A percentile compares a stretch with the other conserved stretches of the same genome.
Conservation (phyloP, 2,329 filamentous ascomycete genomes). For the Pyrenophora graminea region DNA sequence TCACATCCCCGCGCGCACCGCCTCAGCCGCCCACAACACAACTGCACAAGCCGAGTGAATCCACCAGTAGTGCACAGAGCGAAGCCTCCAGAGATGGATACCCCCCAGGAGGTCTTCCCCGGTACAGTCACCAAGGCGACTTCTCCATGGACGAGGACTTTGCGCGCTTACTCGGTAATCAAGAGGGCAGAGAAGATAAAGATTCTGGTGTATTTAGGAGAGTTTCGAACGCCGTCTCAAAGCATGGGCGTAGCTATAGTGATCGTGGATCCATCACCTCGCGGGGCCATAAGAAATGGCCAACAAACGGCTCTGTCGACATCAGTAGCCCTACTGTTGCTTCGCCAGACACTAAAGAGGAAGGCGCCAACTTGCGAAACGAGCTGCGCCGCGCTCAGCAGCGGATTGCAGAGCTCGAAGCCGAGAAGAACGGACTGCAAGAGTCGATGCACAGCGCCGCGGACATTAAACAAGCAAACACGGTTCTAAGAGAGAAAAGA, state of each 20-base stretch:
- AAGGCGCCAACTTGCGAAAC: conserved; percentile 59
- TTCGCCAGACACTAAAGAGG: conserved; percentile 56
- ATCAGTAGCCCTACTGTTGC: conserved; percentile 74
- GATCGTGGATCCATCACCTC: conserved; percentile 54
- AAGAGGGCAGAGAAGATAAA: conserved; percentile 59
- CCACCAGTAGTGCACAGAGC: conserved; percentile 51
- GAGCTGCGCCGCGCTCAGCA: conserved; percentile 82
- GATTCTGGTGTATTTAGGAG: conserved; percentile 69
- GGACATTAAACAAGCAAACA: conserved; percentile 77
- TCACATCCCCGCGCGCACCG: conserved; percentile 53
- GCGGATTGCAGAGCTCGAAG: conserved; percentile 81
- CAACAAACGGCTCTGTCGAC: conserved; percentile 50
- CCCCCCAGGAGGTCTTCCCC: conserved; percentile 43
- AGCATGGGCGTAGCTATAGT: conserved; percentile 88
- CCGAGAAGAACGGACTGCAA: conserved; percentile 66
- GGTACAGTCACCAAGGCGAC: conserved; percentile 74
- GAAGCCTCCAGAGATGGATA: conserved; percentile 40
- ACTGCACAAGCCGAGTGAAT: conserved; percentile 49
- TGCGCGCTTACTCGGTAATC: conserved; percentile 79
- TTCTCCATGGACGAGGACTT: conserved; percentile 97
- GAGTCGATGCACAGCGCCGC: conserved; percentile 61
- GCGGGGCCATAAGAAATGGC: conserved; percentile 46
- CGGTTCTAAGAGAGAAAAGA: conserved; percentile 86
- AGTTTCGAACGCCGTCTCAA: conserved; percentile 84
- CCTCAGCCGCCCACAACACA: conserved; percentile 49